phyloP scores from a whole-genome alignment of 768 basidiomycete species.

The Lentinula boryana region DNA sequence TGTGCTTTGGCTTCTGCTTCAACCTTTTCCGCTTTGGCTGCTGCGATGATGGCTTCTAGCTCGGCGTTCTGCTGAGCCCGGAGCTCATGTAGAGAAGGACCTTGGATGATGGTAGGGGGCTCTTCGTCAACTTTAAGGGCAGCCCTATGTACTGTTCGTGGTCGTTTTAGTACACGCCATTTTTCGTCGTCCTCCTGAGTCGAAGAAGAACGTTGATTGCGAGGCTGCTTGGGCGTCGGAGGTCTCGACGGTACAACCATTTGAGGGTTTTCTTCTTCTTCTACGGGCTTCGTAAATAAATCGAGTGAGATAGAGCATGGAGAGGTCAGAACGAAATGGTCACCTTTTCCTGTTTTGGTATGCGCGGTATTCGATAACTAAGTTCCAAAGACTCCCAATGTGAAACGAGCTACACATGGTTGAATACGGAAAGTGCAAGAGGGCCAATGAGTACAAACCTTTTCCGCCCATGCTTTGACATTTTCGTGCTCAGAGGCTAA shows the following conservation, averaged over 20 bases:
- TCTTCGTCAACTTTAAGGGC: not conserved
- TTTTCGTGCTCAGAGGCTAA: constrained; percentile 48
- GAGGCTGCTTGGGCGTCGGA: not conserved
- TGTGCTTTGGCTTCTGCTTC: constrained; percentile 12
- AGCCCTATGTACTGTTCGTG: not conserved
- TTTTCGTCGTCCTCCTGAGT: not conserved
- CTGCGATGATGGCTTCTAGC: not conserved
- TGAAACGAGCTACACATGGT: constrained; percentile 53
- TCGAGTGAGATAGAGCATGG: not conserved
- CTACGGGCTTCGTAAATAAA: not conserved
- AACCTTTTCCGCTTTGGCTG: constrained; percentile 9
- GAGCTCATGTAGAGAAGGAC: not conserved
- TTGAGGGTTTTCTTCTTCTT: not conserved
- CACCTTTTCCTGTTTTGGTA: constrained; percentile 20
- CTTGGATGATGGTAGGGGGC: not conserved
- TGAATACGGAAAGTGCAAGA: not conserved
- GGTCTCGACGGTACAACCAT: not conserved
- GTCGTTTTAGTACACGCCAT: not conserved
- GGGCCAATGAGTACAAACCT: constrained; percentile 33
- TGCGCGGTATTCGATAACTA: constrained; percentile 86
- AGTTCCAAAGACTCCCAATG: constrained; percentile 75
- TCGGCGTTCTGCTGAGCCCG: not conserved
- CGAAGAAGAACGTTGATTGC: not conserved
- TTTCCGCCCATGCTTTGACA: constrained; percentile 53
- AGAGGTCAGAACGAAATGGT: not conserved